Percentiles rank a stretch among this genome's conserved stretches.
Evolutionary conservation across 176 grass and related monocot genomes (phyloP).

Genomic region (Carex littledalei): DNA sequence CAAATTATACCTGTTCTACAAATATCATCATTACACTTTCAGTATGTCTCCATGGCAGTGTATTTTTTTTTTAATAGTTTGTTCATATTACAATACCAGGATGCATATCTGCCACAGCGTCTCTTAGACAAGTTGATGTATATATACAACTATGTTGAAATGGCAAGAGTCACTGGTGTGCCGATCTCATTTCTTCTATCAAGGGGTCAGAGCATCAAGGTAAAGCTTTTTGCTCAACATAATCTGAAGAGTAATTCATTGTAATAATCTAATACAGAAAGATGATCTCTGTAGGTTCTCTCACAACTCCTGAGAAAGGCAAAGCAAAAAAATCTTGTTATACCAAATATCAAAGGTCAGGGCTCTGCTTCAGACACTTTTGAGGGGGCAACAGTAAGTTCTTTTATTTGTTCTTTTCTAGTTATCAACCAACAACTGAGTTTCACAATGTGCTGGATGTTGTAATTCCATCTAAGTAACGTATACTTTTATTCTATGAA

Average conservation of each 20-base stretch:
- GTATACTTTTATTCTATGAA: not conserved
- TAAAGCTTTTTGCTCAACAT: conserved; percentile 19
- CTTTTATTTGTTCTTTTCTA: not conserved
- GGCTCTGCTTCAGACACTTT: conserved; percentile 75
- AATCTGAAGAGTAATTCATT: conserved; percentile 8
- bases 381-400: conserved; percentile 99
- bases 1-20: not conserved
- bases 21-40: conserved; percentile 15
- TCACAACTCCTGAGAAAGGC: conserved; percentile 94
- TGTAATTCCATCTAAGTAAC: not conserved
- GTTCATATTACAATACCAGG: conserved; percentile 37
- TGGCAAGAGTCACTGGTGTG: conserved; percentile 97
- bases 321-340: conserved; percentile 91
- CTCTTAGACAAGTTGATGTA: conserved; percentile 97
- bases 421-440: not conserved
- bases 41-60: not conserved
- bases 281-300: conserved; percentile 56
- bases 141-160: conserved; percentile 99
- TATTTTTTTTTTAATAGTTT: conserved; percentile 6
- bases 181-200: conserved; percentile 93
- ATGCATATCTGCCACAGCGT: conserved; percentile 95
- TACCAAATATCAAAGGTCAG: conserved; percentile 97
- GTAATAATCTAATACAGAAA: conserved; percentile 27
- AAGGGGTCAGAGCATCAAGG: conserved; percentile 98
- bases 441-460: not conserved